These are phyloP conservation scores for Calocybe gambosa DNA, from an alignment of 1,284 basidiomycete genomes.

Conservation along the genomic window DNA sequence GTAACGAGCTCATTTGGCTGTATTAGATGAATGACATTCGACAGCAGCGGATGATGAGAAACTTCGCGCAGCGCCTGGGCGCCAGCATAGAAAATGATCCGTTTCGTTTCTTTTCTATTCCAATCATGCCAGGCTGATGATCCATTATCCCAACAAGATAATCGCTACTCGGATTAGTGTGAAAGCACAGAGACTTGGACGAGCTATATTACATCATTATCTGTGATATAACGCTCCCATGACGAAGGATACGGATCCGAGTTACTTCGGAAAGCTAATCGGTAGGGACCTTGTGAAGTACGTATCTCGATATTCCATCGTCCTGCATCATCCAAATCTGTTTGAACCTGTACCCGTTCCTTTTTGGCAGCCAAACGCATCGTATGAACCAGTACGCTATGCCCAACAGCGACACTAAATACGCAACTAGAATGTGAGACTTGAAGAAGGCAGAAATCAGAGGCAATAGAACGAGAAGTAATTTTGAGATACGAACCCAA, in stretches of 20 bases:
- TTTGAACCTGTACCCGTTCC: slow-evolving; percentile 44
- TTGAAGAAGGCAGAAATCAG: neutral
- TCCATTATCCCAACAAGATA: too few species aligned
- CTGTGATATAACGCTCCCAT: too few species aligned
- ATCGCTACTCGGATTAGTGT: too few species aligned
- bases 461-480: neutral
- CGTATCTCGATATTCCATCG: slow-evolving; percentile 12
- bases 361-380: slow-evolving; percentile 48
- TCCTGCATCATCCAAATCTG: slow-evolving; percentile 30
- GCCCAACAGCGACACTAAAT: slow-evolving; percentile 45
- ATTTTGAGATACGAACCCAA: slow-evolving; percentile 40
- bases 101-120: too few species aligned
- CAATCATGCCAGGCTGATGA: too few species aligned
- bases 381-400: slow-evolving; percentile 56
- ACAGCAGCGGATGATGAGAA: too few species aligned
- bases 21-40: too few species aligned
- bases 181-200: too few species aligned
- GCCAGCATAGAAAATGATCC: too few species aligned
- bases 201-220: too few species aligned
- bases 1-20: too few species aligned
- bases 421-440: slow-evolving; percentile 42
- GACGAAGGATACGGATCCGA: neutral
- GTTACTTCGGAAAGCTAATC: neutral
- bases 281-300: slow-evolving; percentile 6
- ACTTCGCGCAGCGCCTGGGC: too few species aligned